phyloP scores from a whole-genome alignment of 257 asterid species.

The Linderniella brevidens region DNA sequence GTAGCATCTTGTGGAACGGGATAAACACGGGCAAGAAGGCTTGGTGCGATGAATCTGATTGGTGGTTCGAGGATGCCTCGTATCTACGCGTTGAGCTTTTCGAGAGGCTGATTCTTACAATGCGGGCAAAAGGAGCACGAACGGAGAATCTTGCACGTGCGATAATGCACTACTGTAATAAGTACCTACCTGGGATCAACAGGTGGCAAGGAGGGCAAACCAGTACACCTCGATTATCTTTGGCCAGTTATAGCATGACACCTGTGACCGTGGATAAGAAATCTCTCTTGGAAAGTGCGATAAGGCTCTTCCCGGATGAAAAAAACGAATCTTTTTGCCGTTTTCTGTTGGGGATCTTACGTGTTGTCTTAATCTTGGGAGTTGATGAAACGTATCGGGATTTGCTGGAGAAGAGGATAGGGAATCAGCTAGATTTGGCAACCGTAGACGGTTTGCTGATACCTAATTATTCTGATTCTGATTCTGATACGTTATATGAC shows the following conservation, averaged over 20 bases:
- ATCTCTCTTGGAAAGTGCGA: constrained; percentile 35
- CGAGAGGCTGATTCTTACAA: constrained; percentile 30
- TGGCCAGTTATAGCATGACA: constrained; percentile 46
- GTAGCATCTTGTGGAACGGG: constrained; percentile 60
- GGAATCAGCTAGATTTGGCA: constrained; percentile 47
- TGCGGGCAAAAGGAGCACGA: constrained; percentile 39
- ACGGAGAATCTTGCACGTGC: constrained; percentile 38
- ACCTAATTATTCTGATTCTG: constrained; percentile 83
- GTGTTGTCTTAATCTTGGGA: constrained; percentile 46
- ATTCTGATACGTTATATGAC: constrained; percentile 46
- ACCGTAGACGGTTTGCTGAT: constrained; percentile 48
- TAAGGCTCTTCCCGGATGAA: constrained; percentile 34
- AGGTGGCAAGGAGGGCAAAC: constrained; percentile 54
- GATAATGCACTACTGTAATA: constrained; percentile 41
- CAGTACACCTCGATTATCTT: constrained; percentile 24
- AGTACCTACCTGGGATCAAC: constrained; percentile 48
- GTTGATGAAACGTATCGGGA: constrained; percentile 26
- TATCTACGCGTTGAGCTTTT: constrained; percentile 39
- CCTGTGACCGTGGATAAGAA: constrained; percentile 43
- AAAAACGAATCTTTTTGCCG: constrained; percentile 45
- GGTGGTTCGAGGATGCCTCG: constrained; percentile 62
- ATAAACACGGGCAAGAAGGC: constrained; percentile 50
- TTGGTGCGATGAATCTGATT: constrained; percentile 34
- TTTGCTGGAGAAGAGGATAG: constrained; percentile 36
- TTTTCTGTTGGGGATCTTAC: constrained; percentile 44